Evolutionary conservation across 164 flowering plant genomes (phyloP).

Genomic region (Paratinospora sagittata): DNA sequence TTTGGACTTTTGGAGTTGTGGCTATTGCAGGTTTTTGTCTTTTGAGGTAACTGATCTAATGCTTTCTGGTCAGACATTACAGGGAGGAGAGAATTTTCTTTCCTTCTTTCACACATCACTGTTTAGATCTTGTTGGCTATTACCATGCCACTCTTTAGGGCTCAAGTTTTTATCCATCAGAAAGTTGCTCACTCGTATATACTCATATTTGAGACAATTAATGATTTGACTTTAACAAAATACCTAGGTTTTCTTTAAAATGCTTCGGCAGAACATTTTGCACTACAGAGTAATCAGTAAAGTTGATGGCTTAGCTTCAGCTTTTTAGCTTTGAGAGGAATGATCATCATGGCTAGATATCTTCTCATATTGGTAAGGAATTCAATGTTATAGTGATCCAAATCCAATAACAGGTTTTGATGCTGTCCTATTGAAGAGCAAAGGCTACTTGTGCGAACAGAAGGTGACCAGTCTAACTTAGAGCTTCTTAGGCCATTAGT

Average conservation of each 20-base stretch:
- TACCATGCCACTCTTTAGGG: constrained; percentile 3
- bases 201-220: not conserved
- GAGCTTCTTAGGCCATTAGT: constrained; percentile 5
- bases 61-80: constrained; percentile 30
- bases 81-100: constrained; percentile 13
- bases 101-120: constrained; percentile 9
- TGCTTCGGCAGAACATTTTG: not conserved
- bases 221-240: not conserved
- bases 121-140: constrained; percentile 10
- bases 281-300: not conserved
- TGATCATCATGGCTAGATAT: constrained; percentile 5
- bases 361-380: constrained; percentile 1
- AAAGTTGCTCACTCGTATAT: not conserved
- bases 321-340: constrained; percentile 4
- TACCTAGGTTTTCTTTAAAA: not conserved
- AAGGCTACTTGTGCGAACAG: constrained; percentile 1
- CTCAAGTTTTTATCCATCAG: not conserved
- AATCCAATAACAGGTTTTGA: constrained; percentile 9
- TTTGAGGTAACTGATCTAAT: constrained; percentile 55
- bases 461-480: constrained; percentile 16
- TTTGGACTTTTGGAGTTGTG: constrained; percentile 49
- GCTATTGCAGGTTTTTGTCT: constrained; percentile 51
- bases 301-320: constrained; percentile 1
- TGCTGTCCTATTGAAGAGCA: constrained; percentile 10
- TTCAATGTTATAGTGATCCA: constrained; percentile 7